phyloP scores from a whole-genome alignment of 768 basidiomycete species.

The Tulasnella sp. region DNA sequence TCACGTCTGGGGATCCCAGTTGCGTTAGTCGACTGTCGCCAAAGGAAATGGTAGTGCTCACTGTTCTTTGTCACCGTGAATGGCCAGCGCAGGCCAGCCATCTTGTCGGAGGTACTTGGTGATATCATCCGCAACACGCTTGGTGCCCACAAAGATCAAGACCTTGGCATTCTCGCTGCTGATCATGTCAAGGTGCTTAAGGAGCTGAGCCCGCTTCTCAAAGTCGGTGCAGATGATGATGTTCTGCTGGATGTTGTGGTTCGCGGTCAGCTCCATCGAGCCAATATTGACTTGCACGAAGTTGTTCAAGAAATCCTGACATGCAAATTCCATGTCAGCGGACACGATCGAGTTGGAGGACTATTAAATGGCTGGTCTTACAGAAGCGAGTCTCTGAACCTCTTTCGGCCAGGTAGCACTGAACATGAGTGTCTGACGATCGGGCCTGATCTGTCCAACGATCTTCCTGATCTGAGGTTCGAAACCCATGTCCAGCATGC shows the following conservation, averaged over 20 bases:
- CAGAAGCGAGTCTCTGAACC: slow-evolving; percentile 92
- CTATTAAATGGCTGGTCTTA: slow-evolving; percentile 25
- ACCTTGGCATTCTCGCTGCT: slow-evolving; percentile 96
- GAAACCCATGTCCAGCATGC: slow-evolving; percentile 99
- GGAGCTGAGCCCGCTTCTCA: slow-evolving; percentile 91
- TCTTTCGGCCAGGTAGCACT: slow-evolving; percentile 99
- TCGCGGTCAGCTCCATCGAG: slow-evolving; percentile 95
- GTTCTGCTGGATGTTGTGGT: slow-evolving; percentile 93
- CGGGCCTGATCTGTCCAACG: slow-evolving; percentile 91
- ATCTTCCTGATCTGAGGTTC: slow-evolving; percentile 99
- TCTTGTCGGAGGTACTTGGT: slow-evolving; percentile 96
- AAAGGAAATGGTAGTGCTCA: slow-evolving; percentile 32
- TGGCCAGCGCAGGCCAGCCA: slow-evolving; percentile 99
- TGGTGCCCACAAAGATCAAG: slow-evolving; percentile 95
- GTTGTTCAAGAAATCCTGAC: slow-evolving; percentile 85
- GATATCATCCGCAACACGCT: slow-evolving; percentile 95
- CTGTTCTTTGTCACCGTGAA: slow-evolving; percentile 99
- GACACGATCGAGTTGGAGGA: not conserved
- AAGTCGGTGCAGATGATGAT: slow-evolving; percentile 96
- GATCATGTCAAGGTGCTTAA: slow-evolving; percentile 95
- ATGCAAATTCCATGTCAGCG: not conserved
- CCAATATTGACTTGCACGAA: slow-evolving; percentile 99
- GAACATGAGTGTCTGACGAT: slow-evolving; percentile 98
- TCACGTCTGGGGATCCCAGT: slow-evolving; percentile 53
- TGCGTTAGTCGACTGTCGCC: not conserved